Evolutionary conservation across 192 early-diverging fungal genomes (phyloP), one percentile per base, ranked within the genome.

Genomic region (Helicostylum pulchrum): DNA sequence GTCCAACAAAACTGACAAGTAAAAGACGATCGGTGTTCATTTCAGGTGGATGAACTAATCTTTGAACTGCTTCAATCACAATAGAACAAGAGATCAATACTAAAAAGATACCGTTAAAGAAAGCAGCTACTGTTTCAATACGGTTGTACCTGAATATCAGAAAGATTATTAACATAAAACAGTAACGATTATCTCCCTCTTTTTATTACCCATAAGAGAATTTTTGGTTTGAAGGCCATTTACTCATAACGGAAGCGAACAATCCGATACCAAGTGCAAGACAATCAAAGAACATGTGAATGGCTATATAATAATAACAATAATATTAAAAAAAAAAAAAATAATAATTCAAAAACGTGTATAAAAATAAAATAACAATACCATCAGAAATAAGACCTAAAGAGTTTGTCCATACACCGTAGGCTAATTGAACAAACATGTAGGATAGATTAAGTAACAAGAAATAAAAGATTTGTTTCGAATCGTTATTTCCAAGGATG

Each of bases 271-370:
- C 90, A 65, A 98, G 68, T 6, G 94, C 94, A 72, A 95, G 79
- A 60, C 92, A 95, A 77, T 98, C 96, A 77, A 98, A 98, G 61
- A 96, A 85, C 96, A 98, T 98, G 75, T 98, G 96, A 55, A 96
- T 92, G 15, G 96, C 96, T 85, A 67, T 9, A 0, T 2, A 17
- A 39, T 26, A 15, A 2, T 23, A 32, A 43, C 2, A n/a, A 63
- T 5, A 7, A 36, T 36, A 36, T 36, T 39, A 9, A 1, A 7
- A 58, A 10, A 61, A 36, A 55, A 15, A n/a, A 14, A 31, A 46
- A 15, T n/a, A 19, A 23, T 52, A 20, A 52, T 2, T 19, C 15
- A 3, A 26, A 39, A 26, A 23, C 26, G 26, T 26, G 26, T 26
- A 32, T 44, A 1, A 26, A 20, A 43, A 34, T 36, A 46, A 17